Conservation (phyloP, 768 basidiomycete genomes). For the Panus rudis region DNA sequence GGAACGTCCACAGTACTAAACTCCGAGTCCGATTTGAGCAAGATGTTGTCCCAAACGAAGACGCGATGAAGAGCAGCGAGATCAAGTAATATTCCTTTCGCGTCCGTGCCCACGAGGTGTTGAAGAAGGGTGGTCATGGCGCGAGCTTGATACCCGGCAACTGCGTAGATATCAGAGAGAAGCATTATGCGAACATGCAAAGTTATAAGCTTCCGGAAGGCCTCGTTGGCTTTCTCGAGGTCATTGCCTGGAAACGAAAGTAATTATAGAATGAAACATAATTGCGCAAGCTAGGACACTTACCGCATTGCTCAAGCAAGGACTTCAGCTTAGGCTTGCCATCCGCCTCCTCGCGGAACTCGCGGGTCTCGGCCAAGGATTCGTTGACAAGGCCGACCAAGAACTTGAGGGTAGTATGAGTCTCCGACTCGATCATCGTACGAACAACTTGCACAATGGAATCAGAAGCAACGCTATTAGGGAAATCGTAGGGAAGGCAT, state of each 20-base stretch:
- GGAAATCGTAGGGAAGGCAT: conserved; percentile 85
- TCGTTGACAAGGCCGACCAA: conserved; percentile 63
- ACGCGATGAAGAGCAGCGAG: conserved; percentile 78
- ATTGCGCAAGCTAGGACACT: not conserved
- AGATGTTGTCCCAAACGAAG: conserved; percentile 82
- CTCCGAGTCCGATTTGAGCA: conserved; percentile 55
- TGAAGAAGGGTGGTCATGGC: conserved; percentile 69
- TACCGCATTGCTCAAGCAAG: conserved; percentile 51
- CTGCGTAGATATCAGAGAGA: conserved; percentile 82
- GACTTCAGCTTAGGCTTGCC: conserved; percentile 58
- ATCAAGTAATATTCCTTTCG: conserved; percentile 57
- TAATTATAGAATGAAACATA: not conserved
- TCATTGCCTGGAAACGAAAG: conserved; percentile 34
- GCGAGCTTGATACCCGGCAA: conserved; percentile 77
- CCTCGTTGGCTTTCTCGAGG: conserved; percentile 43
- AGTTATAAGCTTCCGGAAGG: conserved; percentile 67
- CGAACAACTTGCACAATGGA: conserved; percentile 85
- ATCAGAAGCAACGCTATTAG: conserved; percentile 77
- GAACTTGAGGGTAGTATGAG: conserved; percentile 64
- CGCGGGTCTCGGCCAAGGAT: conserved; percentile 61
- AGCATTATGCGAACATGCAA: conserved; percentile 76
- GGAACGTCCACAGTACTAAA: conserved; percentile 8
- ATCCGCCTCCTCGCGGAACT: conserved; percentile 56
- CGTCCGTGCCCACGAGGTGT: conserved; percentile 58
- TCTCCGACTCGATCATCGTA: conserved; percentile 83